Base-by-base conservation (phyloP, 768 basidiomycete genomes). In the Lyophyllum atratum region DNA sequence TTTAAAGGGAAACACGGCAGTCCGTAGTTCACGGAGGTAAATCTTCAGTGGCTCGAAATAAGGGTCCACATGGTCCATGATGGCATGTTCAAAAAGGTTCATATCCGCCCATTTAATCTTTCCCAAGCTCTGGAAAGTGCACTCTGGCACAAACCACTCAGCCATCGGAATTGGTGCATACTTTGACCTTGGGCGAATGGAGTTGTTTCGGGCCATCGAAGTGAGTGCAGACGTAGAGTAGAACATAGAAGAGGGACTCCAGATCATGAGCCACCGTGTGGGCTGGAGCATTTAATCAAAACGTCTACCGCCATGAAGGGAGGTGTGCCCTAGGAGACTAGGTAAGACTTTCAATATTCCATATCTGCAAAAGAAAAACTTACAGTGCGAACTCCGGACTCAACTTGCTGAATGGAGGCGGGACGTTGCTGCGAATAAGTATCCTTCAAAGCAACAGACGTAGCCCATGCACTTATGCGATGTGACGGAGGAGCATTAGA, bases 301-400 rank as follows among this genome's bases (percentile, higher is more conserved):
- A 55, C 8, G 12, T 39, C 33, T 7, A 48, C n/a, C 15, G 54
- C 54, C 33, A 49, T 56, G 47, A 49, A 56, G n/a, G 54, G 54
- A 28, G 54, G 47, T 3, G 54, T 56, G 39, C 54, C 54, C 54
- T 56, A 19, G 14, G 34, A 31, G 37, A 56, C 10, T 7, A 51
- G 10, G n/a, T 48, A 25, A 48, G 25, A 48, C 25, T 29, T 48
- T 19, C 10, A 11, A 51, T 3, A 12, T 34, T 8, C 12, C 8
- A n/a, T 2, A 24, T 22, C 7, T 2, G 12, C 8, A 28, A 24
- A 19, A 21, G 10, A 37, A 21, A 10, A 37, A 17, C 29, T 9
- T 37, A 37, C 34, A 9, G 34, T 37, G 34, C 37, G 24, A 34
- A 25, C 11, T 9, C 33, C n/a, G 37, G 6, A 31, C 11, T 31